phyloP scores from a whole-genome alignment of 768 basidiomycete species.

The Xerocomellus dryophilus region DNA sequence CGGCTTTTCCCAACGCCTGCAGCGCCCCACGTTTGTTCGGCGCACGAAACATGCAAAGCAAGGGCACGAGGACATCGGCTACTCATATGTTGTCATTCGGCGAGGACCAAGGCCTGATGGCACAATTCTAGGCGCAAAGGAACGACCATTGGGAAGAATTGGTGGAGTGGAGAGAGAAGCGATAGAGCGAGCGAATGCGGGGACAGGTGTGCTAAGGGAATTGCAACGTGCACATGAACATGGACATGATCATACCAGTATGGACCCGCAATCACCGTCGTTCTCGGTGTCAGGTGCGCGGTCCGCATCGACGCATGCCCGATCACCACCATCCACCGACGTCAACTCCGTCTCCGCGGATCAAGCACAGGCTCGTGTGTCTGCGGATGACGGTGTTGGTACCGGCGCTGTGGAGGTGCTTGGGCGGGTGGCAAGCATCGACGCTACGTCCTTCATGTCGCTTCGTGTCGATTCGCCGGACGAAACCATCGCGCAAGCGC shows the following conservation, averaged over 20 bases:
- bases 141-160: conserved; percentile 25
- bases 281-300: conserved; percentile 13
- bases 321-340: conserved; percentile 14
- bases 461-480: conserved; percentile 26
- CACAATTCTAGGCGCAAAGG: conserved; percentile 1
- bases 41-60: conserved; percentile 81
- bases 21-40: conserved; percentile 82
- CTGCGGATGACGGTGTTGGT: conserved; percentile 19
- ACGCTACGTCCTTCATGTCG: conserved; percentile 17
- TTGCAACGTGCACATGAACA: conserved; percentile 22
- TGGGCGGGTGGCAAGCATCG: conserved; percentile 17
- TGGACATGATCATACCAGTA: conserved; percentile 9
- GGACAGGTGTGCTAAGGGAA: conserved; percentile 23
- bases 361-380: conserved; percentile 16
- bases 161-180: conserved; percentile 31
- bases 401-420: conserved; percentile 12
- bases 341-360: conserved; percentile 25
- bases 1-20: conserved; percentile 83
- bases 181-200: conserved; percentile 25
- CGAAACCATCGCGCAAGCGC: conserved; percentile 10
- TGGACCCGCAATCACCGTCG: conserved; percentile 29
- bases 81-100: conserved; percentile 87
- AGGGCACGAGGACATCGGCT: conserved; percentile 85
- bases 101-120: conserved; percentile 65
- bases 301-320: conserved; percentile 10